Evolutionary conservation across 2,329 filamentous ascomycete genomes (phyloP).

Genomic region (Verticillium alfalfae): DNA sequence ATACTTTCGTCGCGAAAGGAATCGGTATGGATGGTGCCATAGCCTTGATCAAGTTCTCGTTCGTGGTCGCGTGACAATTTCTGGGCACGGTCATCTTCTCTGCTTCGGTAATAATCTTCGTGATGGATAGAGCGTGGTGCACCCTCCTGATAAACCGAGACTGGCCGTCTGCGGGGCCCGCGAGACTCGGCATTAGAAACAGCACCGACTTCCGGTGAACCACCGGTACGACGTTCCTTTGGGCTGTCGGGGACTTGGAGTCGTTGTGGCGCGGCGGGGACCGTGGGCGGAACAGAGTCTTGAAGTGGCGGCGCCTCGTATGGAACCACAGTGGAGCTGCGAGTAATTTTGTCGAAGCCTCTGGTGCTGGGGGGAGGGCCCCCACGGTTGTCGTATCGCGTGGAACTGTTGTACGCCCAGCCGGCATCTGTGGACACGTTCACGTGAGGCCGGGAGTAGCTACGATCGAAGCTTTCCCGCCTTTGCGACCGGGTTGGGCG

Average conservation of each 20-base stretch:
- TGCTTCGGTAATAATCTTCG: constrained; percentile 43
- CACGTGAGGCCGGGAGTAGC: constrained; percentile 51
- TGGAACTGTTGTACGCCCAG: constrained; percentile 17
- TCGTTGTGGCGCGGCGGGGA: constrained; percentile 17
- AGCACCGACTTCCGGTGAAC: constrained; percentile 5
- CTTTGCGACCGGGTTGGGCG: constrained; percentile 33
- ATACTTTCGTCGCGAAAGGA: constrained; percentile 42
- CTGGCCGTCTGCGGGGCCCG: constrained; percentile 32
- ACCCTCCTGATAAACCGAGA: constrained; percentile 49
- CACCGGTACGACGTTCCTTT: constrained; percentile 3
- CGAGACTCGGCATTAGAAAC: constrained; percentile 4
- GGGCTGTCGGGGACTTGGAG: constrained; percentile 13
- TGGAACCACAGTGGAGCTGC: constrained; percentile 24
- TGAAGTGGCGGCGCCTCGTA: constrained; percentile 39
- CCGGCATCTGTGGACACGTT: constrained; percentile 24
- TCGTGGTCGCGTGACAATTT: constrained; percentile 34
- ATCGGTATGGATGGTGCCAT: constrained; percentile 22
- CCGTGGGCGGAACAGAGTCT: constrained; percentile 39
- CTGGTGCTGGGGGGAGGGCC: constrained; percentile 64
- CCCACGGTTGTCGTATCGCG: constrained; percentile 32
- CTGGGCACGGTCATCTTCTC: constrained; percentile 40
- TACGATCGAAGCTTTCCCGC: constrained; percentile 50
- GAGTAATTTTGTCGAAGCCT: constrained; percentile 65
- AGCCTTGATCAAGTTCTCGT: constrained; percentile 24
- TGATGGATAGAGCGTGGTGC: constrained; percentile 34